These are phyloP conservation scores for Hypoxylon rickii DNA, from an alignment of 495 filamentous ascomycete genomes.

Conservation along the genomic window DNA sequence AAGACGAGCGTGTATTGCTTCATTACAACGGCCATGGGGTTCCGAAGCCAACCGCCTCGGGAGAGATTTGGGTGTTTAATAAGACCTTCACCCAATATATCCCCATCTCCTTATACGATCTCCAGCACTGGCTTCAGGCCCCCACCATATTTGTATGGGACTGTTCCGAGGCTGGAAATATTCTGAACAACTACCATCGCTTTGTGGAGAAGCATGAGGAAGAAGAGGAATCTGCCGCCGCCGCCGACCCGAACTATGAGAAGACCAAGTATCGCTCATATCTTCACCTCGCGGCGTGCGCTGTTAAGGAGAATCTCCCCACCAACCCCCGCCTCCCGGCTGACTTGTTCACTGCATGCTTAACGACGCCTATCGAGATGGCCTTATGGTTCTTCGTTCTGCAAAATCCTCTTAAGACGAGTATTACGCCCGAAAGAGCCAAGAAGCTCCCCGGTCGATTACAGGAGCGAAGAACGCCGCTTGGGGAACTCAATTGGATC, in stretches of 20 bases:
- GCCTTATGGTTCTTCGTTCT: conserved; percentile 92
- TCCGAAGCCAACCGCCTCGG: conserved; percentile 92
- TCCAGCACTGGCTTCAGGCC: conserved; percentile 94
- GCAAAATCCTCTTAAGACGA: conserved; percentile 82
- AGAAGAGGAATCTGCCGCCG: conserved; percentile 74
- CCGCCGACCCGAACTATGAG: conserved; percentile 73
- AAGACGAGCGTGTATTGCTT: conserved; percentile 91
- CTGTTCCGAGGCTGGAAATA: conserved; percentile 93
- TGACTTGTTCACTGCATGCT: conserved; percentile 93
- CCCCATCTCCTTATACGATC: conserved; percentile 91
- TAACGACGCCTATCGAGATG: conserved; percentile 97
- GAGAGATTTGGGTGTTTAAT: conserved; percentile 99
- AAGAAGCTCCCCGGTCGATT: conserved; percentile 80
- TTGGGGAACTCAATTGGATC: conserved; percentile 98
- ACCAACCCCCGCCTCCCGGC: conserved; percentile 96
- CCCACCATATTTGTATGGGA: conserved; percentile 98
- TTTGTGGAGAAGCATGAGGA: conserved; percentile 93
- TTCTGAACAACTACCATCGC: conserved; percentile 89
- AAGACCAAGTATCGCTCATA: conserved; percentile 66
- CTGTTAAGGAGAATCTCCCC: conserved; percentile 85
- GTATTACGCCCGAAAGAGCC: conserved; percentile 77
- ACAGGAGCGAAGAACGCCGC: conserved; percentile 90
- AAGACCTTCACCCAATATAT: conserved; percentile 99
- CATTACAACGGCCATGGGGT: conserved; percentile 99
- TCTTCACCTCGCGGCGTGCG: conserved; percentile 93